phyloP scores from a whole-genome alignment of 331 rosid species.

The Dryas integrifolia region DNA sequence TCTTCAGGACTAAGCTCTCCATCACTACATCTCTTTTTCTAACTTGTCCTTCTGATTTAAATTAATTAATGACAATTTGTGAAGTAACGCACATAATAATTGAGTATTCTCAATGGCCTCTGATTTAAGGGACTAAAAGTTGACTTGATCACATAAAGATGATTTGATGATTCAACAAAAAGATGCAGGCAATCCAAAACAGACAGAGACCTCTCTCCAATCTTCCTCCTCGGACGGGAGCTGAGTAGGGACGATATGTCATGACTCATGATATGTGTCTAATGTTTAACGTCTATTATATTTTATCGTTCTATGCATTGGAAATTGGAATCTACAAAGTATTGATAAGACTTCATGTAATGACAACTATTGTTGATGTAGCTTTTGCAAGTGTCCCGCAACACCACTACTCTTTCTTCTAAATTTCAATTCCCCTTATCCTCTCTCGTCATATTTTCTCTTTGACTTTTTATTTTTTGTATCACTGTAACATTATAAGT shows the following conservation, averaged over 20 bases:
- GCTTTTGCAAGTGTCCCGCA: neutral
- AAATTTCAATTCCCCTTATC: neutral
- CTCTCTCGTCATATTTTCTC: neutral
- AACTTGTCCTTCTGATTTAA: neutral
- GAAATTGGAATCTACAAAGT: neutral
- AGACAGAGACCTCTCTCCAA: too few species aligned
- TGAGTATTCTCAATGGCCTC: neutral
- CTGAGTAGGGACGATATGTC: neutral
- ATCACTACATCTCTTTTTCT: neutral
- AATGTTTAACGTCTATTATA: neutral
- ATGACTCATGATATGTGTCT: neutral
- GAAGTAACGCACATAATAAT: neutral
- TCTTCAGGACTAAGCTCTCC: conserved; percentile 8
- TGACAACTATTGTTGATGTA: neutral
- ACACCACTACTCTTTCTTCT: too few species aligned
- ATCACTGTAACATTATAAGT: neutral
- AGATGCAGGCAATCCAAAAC: too few species aligned
- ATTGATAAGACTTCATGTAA: neutral
- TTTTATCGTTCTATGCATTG: neutral
- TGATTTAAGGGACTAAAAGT: neutral
- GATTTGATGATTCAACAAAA: too few species aligned
- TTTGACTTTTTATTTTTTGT: neutral
- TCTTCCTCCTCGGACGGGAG: too few species aligned
- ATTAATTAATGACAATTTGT: neutral
- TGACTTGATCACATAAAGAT: too few species aligned